Evolutionary conservation across 2,329 filamentous ascomycete genomes (phyloP).

Genomic region (Epichloe hybrida): DNA sequence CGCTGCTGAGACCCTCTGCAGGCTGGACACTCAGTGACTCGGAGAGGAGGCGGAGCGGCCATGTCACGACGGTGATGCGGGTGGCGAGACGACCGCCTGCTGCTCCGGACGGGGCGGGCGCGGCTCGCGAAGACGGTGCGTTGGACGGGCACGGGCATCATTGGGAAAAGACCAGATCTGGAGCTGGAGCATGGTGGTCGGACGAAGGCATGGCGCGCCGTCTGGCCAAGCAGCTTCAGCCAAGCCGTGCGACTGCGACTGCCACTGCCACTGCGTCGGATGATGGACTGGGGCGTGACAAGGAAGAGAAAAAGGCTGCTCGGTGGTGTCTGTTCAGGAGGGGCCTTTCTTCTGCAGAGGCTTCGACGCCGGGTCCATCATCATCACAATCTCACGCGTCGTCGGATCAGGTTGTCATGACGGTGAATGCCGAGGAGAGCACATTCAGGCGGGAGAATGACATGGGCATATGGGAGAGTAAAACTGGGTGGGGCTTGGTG

Average conservation of each 20-base stretch:
- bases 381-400: background rate
- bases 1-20: too few species aligned
- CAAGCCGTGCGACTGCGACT: conserved; percentile 12
- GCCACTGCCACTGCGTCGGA: background rate
- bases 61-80: conserved; percentile 19
- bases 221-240: conserved; percentile 30
- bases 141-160: background rate
- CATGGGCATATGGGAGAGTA: conserved; percentile 38
- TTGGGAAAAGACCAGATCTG: background rate
- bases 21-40: conserved; percentile 23
- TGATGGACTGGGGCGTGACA: conserved; percentile 18
- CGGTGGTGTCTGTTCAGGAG: conserved; percentile 22
- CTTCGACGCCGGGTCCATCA: background rate
- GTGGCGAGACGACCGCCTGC: conserved; percentile 9
- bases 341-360: conserved; percentile 4
- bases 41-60: conserved; percentile 15
- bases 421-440: conserved; percentile 30
- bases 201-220: conserved; percentile 33
- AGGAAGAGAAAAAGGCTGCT: conserved; percentile 13
- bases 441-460: conserved; percentile 38
- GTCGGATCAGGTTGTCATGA: conserved; percentile 23
- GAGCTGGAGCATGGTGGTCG: conserved; percentile 23
- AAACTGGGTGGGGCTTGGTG: conserved; percentile 35
- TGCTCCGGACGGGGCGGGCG: background rate
- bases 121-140: background rate